phyloP scores from a whole-genome alignment of 2,329 filamentous ascomycete genomes.

The Xenoacremonium recifei region DNA sequence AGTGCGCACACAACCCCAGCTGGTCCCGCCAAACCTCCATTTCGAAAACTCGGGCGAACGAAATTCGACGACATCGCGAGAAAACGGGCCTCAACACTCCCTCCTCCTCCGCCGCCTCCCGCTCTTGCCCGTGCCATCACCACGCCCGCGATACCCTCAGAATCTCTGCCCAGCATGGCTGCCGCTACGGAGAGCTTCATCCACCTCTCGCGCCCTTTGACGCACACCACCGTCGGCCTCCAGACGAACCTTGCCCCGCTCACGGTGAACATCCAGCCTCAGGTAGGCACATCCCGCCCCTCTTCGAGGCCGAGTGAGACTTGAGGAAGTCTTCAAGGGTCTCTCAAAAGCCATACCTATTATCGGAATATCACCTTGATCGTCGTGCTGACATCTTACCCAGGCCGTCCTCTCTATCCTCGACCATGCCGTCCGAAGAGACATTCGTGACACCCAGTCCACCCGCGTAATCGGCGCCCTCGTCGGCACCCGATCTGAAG shows the following conservation, averaged over 20 bases:
- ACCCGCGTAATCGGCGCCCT: conserved; percentile 96
- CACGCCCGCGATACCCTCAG: conserved; percentile 16
- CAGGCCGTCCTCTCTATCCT: conserved; percentile 74
- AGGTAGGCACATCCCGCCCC: conserved; percentile 67
- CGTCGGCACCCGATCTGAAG: conserved; percentile 88
- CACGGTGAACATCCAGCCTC: conserved; percentile 91
- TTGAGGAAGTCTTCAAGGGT: neutral
- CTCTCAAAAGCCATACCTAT: too few relatives aligned
- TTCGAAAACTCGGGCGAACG: conserved; percentile 43
- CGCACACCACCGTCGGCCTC: conserved; percentile 74
- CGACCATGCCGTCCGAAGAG: conserved; percentile 91
- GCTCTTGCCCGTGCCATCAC: conserved; percentile 10
- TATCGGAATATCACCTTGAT: conserved; percentile 8
- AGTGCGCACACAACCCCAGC: conserved; percentile 54
- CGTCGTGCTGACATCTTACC: conserved; percentile 2
- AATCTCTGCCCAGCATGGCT: conserved; percentile 71
- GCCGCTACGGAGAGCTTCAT: conserved; percentile 80
- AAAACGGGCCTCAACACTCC: conserved; percentile 23
- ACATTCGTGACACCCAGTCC: conserved; percentile 72
- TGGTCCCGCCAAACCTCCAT: conserved; percentile 41
- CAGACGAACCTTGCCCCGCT: conserved; percentile 88
- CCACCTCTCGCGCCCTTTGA: conserved; percentile 89
- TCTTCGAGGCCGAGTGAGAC: conserved; percentile 3
- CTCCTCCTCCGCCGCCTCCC: conserved; percentile 18
- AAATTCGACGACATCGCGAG: conserved; percentile 38